Evolutionary conservation across 2,329 filamentous ascomycete genomes (phyloP), one percentile per base, ranked within the genome.

Genomic region (Penicillium sp.): DNA sequence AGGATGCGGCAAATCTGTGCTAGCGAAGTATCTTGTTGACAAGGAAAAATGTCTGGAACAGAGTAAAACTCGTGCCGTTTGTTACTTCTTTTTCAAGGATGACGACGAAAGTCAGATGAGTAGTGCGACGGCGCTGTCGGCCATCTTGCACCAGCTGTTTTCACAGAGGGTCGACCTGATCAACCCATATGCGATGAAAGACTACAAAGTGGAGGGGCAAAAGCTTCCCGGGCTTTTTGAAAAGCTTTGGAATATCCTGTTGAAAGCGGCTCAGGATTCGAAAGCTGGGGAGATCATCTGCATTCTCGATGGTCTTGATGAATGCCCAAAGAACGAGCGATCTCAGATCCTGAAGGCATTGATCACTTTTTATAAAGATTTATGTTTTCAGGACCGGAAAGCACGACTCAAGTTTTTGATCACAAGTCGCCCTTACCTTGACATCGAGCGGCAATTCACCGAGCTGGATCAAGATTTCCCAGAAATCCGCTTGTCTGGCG

Each of bases 61-160:
- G 1, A 27, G 14, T 13, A 42, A 36, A 5, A 16, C 7, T 1
- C 14, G 31, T 22, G 34, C 32, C 7, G n/a, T 50, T 4, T 55
- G 47, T 29, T 55, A 50, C n/a, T 55, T 55, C 38, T 55, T 55
- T 31, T 55, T 55, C 44, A 47, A 47, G 38, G 53, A 55, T 45
- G 29, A 43, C 21, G 34, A 27, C 11, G 8, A n/a, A 8, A 7
- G 43, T 5, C 47, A 50, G 16, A 50, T 21, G 21, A 50, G 14
- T 9, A 11, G 21, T 14, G 5, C n/a, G 3, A 32, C n/a, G 8
- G 53, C 53, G 3, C 16, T 50, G 6, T 44, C 34, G 2, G 21
- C 22, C 10, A 21, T 54, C 8, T 16, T 54, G 13, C 52, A 31
- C 18, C 52, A 54, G 36, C 5, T 54, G 14, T 21, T 54, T 18